These are phyloP conservation scores for Verticillium tricorpus DNA, from an alignment of 2,329 filamentous ascomycete species.

Conservation along the genomic window DNA sequence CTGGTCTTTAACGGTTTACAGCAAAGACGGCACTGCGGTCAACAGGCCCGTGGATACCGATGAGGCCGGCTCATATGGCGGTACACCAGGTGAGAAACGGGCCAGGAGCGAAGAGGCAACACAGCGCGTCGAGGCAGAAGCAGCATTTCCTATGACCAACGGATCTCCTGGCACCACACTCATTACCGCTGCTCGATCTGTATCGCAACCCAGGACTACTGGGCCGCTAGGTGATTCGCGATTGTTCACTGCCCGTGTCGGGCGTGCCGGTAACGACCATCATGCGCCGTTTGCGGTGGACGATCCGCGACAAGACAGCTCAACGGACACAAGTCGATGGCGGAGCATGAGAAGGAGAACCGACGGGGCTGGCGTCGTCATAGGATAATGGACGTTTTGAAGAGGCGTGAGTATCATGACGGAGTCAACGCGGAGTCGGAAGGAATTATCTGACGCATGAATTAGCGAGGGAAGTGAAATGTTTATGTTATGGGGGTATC, in stretches of 20 bases:
- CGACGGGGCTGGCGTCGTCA: too few relatives aligned
- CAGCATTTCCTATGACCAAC: neutral
- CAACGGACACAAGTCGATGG: neutral
- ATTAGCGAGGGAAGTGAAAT: neutral
- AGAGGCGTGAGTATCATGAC: neutral
- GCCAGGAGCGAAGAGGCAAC: neutral
- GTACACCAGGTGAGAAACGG: neutral
- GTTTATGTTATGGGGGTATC: neutral
- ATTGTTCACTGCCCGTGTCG: neutral
- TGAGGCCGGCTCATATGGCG: neutral
- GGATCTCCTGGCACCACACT: neutral
- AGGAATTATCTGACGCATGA: neutral
- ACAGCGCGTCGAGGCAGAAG: neutral
- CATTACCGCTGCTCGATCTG: neutral
- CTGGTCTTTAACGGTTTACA: slow-evolving; percentile 14
- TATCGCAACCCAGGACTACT: neutral
- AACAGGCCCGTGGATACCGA: slow-evolving; percentile 6
- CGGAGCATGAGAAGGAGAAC: neutral
- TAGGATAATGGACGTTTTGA: neutral
- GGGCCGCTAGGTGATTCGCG: neutral
- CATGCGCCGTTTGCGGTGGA: too few relatives aligned
- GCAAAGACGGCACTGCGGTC: slow-evolving; percentile 6
- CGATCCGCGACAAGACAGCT: too few relatives aligned
- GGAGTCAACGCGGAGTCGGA: neutral
- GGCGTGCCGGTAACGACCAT: neutral